Base-by-base conservation (phyloP, 176 grass and related monocot species). In the Oryza glaberrima region DNA sequence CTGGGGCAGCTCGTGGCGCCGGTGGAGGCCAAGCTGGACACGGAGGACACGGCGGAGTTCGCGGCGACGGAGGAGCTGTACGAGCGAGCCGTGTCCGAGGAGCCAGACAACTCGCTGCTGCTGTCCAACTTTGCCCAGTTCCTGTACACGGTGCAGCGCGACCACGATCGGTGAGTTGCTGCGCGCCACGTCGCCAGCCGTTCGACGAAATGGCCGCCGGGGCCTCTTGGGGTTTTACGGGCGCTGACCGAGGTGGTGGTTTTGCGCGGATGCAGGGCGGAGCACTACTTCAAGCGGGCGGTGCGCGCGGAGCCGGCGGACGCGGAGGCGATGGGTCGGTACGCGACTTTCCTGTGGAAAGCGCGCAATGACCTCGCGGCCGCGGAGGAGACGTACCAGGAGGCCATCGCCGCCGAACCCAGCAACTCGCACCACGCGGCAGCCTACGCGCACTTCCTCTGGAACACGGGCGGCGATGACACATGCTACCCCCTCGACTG, bases 381-480 rank as follows among this genome's bases (percentile, higher is more conserved):
- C 6, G 93, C 96, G 58, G 96, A 98, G 89, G 93, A 94, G 82
- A 90, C 76, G 44, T 98, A 81, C 86, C 81, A 92, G 77, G 89
- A 94, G 75, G 96, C 93, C 23, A 87, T 98, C 56, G 73, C 66
- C 20, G 91, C 85, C 45, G 96, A 94, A 73, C 91, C 96, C 11
- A 32, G 89, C 17, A 95, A 94, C 89, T 44, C 76, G 71, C 78
- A 78, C 82, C 82, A 94, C 88, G 91, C 91, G 52, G 93, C 93
- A 10, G 87, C 83, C 49, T 98, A 98, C 79, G 93, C 96, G 43
- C 91, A 98, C 73, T 98, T 98, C 91, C 79, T 98, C 20, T 98
- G 96, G 96, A 98, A 84, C 93, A 98, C 93, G 78, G 96, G 96
- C 77, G 96, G 96, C 11, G 93, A 95, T 44, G 96, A 98, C 80